Percentiles rank a stretch among this genome's conserved stretches.
Conservation (phyloP, 2,329 filamentous ascomycete species). For the Fusarium sp. region DNA sequence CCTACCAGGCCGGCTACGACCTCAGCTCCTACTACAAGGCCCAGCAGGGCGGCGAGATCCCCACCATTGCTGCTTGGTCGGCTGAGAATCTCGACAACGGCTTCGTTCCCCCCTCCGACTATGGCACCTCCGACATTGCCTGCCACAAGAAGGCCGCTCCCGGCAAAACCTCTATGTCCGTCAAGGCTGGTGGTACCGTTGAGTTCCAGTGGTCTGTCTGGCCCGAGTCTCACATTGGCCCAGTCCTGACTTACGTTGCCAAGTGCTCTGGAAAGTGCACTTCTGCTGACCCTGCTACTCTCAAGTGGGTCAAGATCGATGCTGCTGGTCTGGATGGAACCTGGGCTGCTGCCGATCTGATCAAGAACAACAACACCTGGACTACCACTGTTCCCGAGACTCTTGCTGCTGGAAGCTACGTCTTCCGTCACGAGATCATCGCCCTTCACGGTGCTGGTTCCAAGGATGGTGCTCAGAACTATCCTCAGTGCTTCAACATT, state of each 20-base stretch:
- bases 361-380: constrained; percentile 52
- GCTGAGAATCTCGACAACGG: constrained; percentile 58
- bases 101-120: constrained; percentile 55
- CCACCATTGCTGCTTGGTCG: constrained; percentile 49
- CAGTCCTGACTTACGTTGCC: constrained; percentile 71
- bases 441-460: constrained; percentile 54
- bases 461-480: constrained; percentile 30
- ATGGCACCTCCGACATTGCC: constrained; percentile 52
- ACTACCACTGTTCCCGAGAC: constrained; percentile 47
- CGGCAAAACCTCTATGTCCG: constrained; percentile 44
- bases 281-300: constrained; percentile 57
- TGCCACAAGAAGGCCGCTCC: constrained; percentile 55
- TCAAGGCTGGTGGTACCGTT: constrained; percentile 53
- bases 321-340: constrained; percentile 57
- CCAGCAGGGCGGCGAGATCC: constrained; percentile 30
- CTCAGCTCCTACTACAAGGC: constrained; percentile 34
- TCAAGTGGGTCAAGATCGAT: constrained; percentile 72
- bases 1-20: constrained; percentile 25
- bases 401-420: constrained; percentile 53
- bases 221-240: constrained; percentile 57
- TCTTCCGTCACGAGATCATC: constrained; percentile 62
- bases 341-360: constrained; percentile 53
- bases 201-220: constrained; percentile 53
- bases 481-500: constrained; percentile 35
- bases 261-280: constrained; percentile 63